A percentile compares a stretch with the other conserved stretches of the same genome.
Evolutionary conservation across 129 eudicot genomes (phyloP).

Genomic region (Kitagawia praeruptora): DNA sequence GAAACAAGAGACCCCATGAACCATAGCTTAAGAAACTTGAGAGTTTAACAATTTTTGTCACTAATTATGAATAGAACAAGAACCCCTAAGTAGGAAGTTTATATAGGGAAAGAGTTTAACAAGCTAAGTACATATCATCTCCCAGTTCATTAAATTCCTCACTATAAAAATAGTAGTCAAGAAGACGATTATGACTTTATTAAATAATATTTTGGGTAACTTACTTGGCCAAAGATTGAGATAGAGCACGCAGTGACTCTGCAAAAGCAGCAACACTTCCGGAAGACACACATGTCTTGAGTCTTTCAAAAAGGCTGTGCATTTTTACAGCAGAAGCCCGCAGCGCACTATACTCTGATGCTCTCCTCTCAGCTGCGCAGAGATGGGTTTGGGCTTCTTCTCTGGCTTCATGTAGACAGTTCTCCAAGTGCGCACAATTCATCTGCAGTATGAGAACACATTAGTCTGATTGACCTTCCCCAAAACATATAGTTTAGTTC

Average conservation of each 20-base stretch:
- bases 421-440: constrained; percentile 87
- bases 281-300: constrained; percentile 55
- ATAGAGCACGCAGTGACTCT: constrained; percentile 59
- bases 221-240: constrained; percentile 82
- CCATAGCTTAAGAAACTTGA: not conserved
- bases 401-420: constrained; percentile 84
- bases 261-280: constrained; percentile 50
- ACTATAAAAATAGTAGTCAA: not conserved
- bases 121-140: not conserved
- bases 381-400: constrained; percentile 93
- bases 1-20: not conserved
- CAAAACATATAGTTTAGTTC: not conserved
- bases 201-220: constrained; percentile 5
- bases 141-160: not conserved
- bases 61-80: not conserved
- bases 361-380: constrained; percentile 73
- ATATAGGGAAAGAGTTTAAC: not conserved
- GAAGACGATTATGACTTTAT: no score
- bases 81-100: not conserved
- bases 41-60: not conserved
- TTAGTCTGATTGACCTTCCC: not conserved
- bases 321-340: constrained; percentile 67
- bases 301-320: constrained; percentile 74
- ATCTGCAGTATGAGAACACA: constrained; percentile 36
- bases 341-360: constrained; percentile 63